Evolutionary conservation across 495 filamentous ascomycete genomes (phyloP).

Genomic region (Letharia lupina): DNA sequence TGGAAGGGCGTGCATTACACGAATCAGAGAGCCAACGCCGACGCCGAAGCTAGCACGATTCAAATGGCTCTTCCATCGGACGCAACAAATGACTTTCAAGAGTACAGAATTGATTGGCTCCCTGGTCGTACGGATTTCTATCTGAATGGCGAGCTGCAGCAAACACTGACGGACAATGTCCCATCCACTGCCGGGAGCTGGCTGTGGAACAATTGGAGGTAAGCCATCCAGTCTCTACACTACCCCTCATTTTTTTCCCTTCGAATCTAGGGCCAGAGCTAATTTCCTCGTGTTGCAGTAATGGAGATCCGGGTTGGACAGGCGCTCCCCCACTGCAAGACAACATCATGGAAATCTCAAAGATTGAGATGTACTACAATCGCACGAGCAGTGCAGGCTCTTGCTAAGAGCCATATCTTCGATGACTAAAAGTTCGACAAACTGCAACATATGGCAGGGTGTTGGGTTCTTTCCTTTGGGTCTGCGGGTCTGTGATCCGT

Average conservation of each 20-base stretch:
- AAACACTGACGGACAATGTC: conserved; percentile 23
- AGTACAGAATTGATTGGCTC: conserved; percentile 26
- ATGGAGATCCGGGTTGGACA: conserved; percentile 23
- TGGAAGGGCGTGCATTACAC: conserved; percentile 21
- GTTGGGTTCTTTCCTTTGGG: not conserved
- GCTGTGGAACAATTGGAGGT: conserved; percentile 29
- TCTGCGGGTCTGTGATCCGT: not conserved
- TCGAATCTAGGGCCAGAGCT: not conserved
- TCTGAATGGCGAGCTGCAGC: conserved; percentile 18
- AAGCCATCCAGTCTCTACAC: not conserved
- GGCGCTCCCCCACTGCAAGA: conserved; percentile 21
- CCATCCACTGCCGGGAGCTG: conserved; percentile 22
- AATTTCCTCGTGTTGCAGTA: conserved; percentile 6
- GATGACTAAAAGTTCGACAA: not conserved
- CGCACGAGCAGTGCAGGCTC: conserved; percentile 10
- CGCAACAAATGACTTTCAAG: conserved; percentile 18
- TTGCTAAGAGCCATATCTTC: not conserved
- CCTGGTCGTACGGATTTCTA: conserved; percentile 19
- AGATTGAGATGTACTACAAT: conserved; percentile 27
- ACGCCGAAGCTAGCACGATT: conserved; percentile 3
- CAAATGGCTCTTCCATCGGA: conserved; percentile 13
- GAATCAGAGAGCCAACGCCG: conserved; percentile 18
- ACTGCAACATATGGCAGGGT: not conserved
- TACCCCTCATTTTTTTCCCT: not conserved
- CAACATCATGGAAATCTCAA: conserved; percentile 20